phyloP scores from a whole-genome alignment of 2,329 filamentous ascomycete genomes.

The Sporothrix phasma region DNA sequence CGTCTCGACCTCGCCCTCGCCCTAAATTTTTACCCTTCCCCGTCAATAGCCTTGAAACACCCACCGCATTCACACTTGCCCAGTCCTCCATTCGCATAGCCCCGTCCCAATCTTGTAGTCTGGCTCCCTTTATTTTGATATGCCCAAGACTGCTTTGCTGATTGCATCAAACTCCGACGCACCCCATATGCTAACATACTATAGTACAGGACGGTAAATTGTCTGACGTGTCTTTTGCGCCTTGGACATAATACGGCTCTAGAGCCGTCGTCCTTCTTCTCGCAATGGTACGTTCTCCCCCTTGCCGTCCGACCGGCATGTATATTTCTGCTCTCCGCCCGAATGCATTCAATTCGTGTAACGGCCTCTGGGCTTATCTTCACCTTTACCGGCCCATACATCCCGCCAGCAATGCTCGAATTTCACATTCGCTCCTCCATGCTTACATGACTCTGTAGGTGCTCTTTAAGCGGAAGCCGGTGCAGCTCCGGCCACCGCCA shows the following conservation, averaged over 20 bases:
- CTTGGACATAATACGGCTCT: neutral
- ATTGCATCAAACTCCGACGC: neutral
- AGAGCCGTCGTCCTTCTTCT: neutral
- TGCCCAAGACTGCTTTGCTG: neutral
- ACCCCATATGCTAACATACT: neutral
- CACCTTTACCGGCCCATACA: neutral
- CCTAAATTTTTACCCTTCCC: neutral
- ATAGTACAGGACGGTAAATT: neutral
- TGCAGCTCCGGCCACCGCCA: constrained; percentile 66
- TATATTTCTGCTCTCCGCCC: too few species aligned
- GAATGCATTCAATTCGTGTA: too few species aligned
- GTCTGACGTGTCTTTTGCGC: neutral
- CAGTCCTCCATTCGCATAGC: neutral
- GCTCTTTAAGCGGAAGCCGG: constrained; percentile 90
- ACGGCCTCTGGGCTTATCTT: neutral
- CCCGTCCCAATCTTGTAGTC: neutral
- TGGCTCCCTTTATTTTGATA: neutral
- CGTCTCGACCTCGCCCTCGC: neutral
- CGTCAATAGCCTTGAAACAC: neutral
- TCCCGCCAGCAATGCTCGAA: neutral
- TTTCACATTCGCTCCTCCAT: neutral
- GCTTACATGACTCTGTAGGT: constrained; percentile 49
- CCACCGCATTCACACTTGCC: neutral
- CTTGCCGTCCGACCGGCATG: neutral
- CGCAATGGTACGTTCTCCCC: neutral